These are phyloP conservation scores for Delphinella strobiligena DNA, from an alignment of 2,329 filamentous ascomycete genomes.

Conservation along the genomic window DNA sequence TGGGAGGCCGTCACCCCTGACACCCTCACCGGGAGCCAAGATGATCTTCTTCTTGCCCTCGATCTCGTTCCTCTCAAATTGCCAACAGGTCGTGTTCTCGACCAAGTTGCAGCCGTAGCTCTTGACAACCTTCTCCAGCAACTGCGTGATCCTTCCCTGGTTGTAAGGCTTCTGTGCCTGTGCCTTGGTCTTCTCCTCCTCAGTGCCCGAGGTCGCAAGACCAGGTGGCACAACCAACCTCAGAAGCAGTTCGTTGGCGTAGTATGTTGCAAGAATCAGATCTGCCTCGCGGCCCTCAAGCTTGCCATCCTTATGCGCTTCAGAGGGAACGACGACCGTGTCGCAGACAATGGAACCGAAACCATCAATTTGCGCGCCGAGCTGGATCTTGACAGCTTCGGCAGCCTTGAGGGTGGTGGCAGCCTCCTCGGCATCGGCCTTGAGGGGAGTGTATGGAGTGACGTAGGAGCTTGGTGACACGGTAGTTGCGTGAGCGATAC, in stretches of 20 bases:
- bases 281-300: slow-evolving; percentile 51
- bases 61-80: slow-evolving; percentile 94
- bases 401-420: slow-evolving; percentile 65
- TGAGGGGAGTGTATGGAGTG: slow-evolving; percentile 90
- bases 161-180: slow-evolving; percentile 69
- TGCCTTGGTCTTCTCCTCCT: slow-evolving; percentile 90
- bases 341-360: slow-evolving; percentile 95
- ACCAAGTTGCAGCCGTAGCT: slow-evolving; percentile 84
- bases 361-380: slow-evolving; percentile 97
- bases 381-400: slow-evolving; percentile 91
- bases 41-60: slow-evolving; percentile 98
- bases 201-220: slow-evolving; percentile 65
- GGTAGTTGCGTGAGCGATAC: slow-evolving; percentile 87
- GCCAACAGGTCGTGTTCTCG: slow-evolving; percentile 96
- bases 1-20: slow-evolving; percentile 80
- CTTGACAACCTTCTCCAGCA: slow-evolving; percentile 87
- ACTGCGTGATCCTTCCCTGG: slow-evolving; percentile 72
- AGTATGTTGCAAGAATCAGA: slow-evolving; percentile 80
- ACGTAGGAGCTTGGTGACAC: slow-evolving; percentile 89
- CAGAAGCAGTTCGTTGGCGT: slow-evolving; percentile 88
- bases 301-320: no score
- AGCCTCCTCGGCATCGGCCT: slow-evolving; percentile 76
- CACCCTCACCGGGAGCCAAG: slow-evolving; percentile 69
- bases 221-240: slow-evolving; percentile 88
- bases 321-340: slow-evolving; percentile 58